Percentiles rank a stretch among this genome's conserved stretches.
phyloP scores from a whole-genome alignment of 1,139 yeast genomes.

The Debaryomyces singareniensis region DNA sequence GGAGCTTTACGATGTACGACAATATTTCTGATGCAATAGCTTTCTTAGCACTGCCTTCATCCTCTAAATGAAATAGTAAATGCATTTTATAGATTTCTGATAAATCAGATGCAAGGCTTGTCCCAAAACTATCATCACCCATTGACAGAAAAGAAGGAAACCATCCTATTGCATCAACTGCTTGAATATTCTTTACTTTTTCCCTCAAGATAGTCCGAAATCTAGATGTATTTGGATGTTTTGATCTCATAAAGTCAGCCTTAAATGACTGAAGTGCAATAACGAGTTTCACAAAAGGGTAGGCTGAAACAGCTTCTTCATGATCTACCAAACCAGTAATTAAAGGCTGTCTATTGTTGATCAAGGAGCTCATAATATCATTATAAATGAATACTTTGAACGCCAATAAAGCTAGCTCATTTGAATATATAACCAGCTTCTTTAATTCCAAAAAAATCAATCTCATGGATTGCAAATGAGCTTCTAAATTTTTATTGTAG shows the following conservation, averaged over 20 bases:
- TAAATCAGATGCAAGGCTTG: too few relatives aligned
- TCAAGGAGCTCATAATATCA: not conserved
- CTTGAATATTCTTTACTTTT: not conserved
- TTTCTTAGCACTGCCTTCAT: not conserved
- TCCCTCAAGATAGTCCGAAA: not conserved
- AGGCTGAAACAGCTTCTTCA: not conserved
- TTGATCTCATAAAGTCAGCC: not conserved
- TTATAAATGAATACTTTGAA: not conserved
- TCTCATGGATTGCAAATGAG: not conserved
- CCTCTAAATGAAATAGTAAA: not conserved
- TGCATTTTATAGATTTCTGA: not conserved
- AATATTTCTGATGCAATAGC: not conserved
- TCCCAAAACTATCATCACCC: not conserved
- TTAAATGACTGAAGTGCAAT: not conserved
- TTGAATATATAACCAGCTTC: not conserved
- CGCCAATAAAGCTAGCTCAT: not conserved
- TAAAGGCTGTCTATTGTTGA: not conserved
- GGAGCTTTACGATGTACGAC: not conserved
- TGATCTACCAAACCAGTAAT: not conserved
- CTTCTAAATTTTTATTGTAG: not conserved
- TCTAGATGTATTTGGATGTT: not conserved
- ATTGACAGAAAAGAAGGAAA: not conserved
- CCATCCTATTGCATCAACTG: not conserved
- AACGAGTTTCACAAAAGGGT: not conserved
- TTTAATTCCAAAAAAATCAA: not conserved